Conservation (phyloP, 2,329 filamentous ascomycete genomes). For the Hypoxylon rubiginosum region DNA sequence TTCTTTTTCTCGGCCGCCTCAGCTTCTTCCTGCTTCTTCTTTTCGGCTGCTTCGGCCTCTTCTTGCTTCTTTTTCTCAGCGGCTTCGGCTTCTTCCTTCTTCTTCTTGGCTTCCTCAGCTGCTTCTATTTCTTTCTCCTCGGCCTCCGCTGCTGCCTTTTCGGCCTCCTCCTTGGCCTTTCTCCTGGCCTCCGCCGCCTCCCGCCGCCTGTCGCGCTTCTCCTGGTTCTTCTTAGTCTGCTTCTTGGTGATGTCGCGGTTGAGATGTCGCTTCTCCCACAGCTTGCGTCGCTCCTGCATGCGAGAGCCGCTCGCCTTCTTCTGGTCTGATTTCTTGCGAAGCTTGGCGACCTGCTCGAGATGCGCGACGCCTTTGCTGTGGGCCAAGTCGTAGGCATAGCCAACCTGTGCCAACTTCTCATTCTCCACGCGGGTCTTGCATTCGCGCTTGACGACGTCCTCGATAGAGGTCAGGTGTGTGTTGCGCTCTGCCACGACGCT, state of each 20-base stretch:
- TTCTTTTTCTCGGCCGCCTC: conserved; percentile 42
- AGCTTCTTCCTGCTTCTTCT: conserved; percentile 44
- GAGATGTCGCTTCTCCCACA: conserved; percentile 64
- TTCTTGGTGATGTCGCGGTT: conserved; percentile 55
- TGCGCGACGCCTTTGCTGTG: conserved; percentile 69
- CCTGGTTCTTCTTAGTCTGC: conserved; percentile 57
- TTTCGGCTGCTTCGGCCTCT: conserved; percentile 51
- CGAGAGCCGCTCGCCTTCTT: conserved; percentile 63
- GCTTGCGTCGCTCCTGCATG: conserved; percentile 60
- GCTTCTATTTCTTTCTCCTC: conserved; percentile 48
- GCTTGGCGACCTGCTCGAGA: conserved; percentile 63
- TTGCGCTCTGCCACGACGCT: conserved; percentile 66
- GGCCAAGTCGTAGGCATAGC: conserved; percentile 70
- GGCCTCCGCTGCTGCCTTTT: conserved; percentile 51
- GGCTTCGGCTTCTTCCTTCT: conserved; percentile 52
- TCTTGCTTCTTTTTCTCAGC: conserved; percentile 46
- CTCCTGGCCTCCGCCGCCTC: conserved; percentile 55
- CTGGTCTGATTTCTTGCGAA: conserved; percentile 63
- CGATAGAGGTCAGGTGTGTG: conserved; percentile 59
- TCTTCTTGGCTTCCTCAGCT: conserved; percentile 41
- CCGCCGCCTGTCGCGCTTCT: conserved; percentile 54
- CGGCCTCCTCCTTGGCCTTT: conserved; percentile 56
- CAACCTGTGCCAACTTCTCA: conserved; percentile 71
- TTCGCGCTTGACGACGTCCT: conserved; percentile 69
- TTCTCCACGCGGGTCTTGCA: conserved; percentile 63